phyloP scores from a whole-genome alignment of 495 filamentous ascomycete species.

The Delitschia confertaspora region DNA sequence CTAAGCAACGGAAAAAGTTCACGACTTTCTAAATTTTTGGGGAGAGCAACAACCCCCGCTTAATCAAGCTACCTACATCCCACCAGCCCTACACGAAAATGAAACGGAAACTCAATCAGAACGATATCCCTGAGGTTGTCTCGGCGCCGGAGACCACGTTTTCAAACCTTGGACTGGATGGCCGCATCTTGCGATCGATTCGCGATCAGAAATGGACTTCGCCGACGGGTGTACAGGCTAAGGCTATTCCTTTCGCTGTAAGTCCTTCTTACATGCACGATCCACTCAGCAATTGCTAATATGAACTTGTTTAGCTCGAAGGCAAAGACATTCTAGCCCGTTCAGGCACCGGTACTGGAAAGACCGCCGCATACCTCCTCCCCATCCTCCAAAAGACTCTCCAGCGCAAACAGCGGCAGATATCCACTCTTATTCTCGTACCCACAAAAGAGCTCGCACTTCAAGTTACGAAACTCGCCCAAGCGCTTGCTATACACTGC shows the following conservation, averaged over 20 bases:
- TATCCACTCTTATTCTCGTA: slow-evolving; percentile 74
- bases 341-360: slow-evolving; percentile 39
- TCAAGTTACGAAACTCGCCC: slow-evolving; percentile 69
- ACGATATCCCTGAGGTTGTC: slow-evolving; percentile 45
- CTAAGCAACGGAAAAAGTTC: too few relatives aligned
- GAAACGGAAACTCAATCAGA: slow-evolving; percentile 57
- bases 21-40: too few relatives aligned
- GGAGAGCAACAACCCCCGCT: background rate
- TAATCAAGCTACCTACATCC: slow-evolving; percentile 2
- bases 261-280: too few relatives aligned
- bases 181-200: slow-evolving; percentile 76
- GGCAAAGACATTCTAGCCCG: slow-evolving; percentile 80
- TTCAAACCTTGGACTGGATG: slow-evolving; percentile 57
- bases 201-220: slow-evolving; percentile 72
- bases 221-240: slow-evolving; percentile 77
- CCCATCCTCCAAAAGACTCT: slow-evolving; percentile 77
- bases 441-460: slow-evolving; percentile 89
- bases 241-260: slow-evolving; percentile 72
- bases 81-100: slow-evolving; percentile 32
- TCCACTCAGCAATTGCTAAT: too few relatives aligned
- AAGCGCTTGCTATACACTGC: slow-evolving; percentile 69
- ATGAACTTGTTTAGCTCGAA: too few relatives aligned
- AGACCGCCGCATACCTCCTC: slow-evolving; percentile 95
- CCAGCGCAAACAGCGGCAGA: slow-evolving; percentile 51
- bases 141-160: slow-evolving; percentile 10